Evolutionary conservation across 2,329 filamentous ascomycete genomes (phyloP).

Genomic region (Ascochyta clinopodiicola): DNA sequence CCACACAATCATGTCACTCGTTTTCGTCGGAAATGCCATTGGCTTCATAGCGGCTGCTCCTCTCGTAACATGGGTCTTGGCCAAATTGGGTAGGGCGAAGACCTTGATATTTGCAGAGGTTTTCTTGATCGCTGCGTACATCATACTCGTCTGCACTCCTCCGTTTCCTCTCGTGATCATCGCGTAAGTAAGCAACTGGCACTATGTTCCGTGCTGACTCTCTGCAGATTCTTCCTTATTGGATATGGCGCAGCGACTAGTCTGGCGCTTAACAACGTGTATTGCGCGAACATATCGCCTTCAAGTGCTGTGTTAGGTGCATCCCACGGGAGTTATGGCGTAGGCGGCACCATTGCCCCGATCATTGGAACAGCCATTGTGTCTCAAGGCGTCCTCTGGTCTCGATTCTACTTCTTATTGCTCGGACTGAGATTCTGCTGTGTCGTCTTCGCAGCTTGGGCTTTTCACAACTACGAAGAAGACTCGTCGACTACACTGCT

Average conservation of each 20-base stretch:
- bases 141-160: slow-evolving; percentile 70
- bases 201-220: too few relatives aligned
- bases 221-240: slow-evolving; percentile 68
- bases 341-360: slow-evolving; percentile 65
- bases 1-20: slow-evolving; percentile 79
- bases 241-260: slow-evolving; percentile 60
- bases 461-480: slow-evolving; percentile 73
- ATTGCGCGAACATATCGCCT: slow-evolving; percentile 60
- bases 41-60: slow-evolving; percentile 79
- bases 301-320: slow-evolving; percentile 63
- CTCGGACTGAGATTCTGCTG: slow-evolving; percentile 65
- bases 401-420: slow-evolving; percentile 73
- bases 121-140: slow-evolving; percentile 66
- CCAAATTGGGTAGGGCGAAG: slow-evolving; percentile 69
- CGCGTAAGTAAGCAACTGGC: slow-evolving; percentile 44
- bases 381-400: slow-evolving; percentile 68
- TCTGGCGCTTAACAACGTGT: slow-evolving; percentile 64
- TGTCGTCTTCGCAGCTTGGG: slow-evolving; percentile 66
- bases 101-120: slow-evolving; percentile 66
- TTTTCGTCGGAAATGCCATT: slow-evolving; percentile 79
- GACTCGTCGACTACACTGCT: slow-evolving; percentile 59
- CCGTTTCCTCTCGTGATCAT: slow-evolving; percentile 73
- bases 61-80: slow-evolving; percentile 68
- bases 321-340: slow-evolving; percentile 68
- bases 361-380: slow-evolving; percentile 77